phyloP scores from a whole-genome alignment of 1,284 basidiomycete species.

The Erythrobasidium hasegawianum region DNA sequence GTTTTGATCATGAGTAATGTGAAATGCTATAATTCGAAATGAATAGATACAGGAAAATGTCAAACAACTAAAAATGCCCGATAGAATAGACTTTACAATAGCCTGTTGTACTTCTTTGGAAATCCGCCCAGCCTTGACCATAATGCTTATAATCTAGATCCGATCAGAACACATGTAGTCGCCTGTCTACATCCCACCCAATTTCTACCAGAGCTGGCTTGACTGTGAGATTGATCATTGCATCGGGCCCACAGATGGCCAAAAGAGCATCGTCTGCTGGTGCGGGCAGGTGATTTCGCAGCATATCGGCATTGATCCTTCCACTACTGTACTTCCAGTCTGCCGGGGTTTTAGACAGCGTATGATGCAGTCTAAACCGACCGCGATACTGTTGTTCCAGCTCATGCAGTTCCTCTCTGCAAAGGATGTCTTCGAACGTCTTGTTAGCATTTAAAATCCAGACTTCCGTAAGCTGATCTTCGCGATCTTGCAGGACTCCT shows the following conservation, averaged over 20 bases:
- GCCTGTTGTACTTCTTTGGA: too few relatives aligned
- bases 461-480: slow-evolving; percentile 52
- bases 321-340: slow-evolving; percentile 52
- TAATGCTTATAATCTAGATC: too few relatives aligned
- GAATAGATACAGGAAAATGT: too few relatives aligned
- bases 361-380: slow-evolving; percentile 56
- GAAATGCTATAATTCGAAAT: too few relatives aligned
- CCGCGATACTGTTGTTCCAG: slow-evolving; percentile 49
- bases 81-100: too few relatives aligned
- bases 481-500: slow-evolving; percentile 54
- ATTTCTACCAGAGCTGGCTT: slow-evolving; percentile 40
- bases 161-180: too few relatives aligned
- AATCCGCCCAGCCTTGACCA: too few relatives aligned
- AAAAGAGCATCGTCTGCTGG: slow-evolving; percentile 48
- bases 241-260: slow-evolving; percentile 58
- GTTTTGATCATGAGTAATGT: too few relatives aligned
- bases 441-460: slow-evolving; percentile 59
- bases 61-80: too few relatives aligned
- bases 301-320: too few relatives aligned
- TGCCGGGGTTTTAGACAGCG: slow-evolving; percentile 50
- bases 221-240: slow-evolving; percentile 50
- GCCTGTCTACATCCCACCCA: slow-evolving; percentile 1
- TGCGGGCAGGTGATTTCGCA: too few relatives aligned
- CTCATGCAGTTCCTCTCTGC: slow-evolving; percentile 56
- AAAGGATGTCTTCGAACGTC: slow-evolving; percentile 57